These are phyloP conservation scores for Dendrobium catenatum DNA, from an alignment of 106 monocot genomes.

Conservation along the genomic window DNA sequence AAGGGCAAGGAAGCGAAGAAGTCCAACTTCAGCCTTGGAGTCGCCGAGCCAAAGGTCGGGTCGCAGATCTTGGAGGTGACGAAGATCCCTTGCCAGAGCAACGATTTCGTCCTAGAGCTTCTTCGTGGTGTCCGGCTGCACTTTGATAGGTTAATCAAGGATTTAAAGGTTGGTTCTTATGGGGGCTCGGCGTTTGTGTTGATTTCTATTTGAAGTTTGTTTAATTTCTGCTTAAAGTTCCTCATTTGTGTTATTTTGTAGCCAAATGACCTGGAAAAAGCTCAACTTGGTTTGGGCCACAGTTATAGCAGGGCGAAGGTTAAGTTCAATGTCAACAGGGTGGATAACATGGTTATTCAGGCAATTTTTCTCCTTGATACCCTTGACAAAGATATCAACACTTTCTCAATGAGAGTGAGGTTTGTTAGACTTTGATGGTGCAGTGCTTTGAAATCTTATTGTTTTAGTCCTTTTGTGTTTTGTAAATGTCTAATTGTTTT, in stretches of 20 bases:
- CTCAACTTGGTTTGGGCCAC: constrained; percentile 67
- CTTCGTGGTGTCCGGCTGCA: constrained; percentile 81
- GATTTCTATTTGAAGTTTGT: background rate
- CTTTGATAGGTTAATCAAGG: constrained; percentile 74
- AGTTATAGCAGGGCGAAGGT: constrained; percentile 50
- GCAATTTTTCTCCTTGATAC: constrained; percentile 92
- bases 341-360: constrained; percentile 99
- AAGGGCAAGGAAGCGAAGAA: constrained; percentile 72
- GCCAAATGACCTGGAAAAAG: constrained; percentile 80
- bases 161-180: constrained; percentile 59
- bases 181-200: background rate
- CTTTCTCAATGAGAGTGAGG: constrained; percentile 99
- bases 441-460: background rate
- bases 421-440: constrained; percentile 18
- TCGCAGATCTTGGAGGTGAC: constrained; percentile 75
- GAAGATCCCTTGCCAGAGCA: constrained; percentile 82
- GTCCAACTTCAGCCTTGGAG: constrained; percentile 73
- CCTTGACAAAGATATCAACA: constrained; percentile 88
- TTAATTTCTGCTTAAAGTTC: background rate
- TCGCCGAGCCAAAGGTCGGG: constrained; percentile 80
- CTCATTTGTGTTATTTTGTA: constrained; percentile 8
- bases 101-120: constrained; percentile 75
- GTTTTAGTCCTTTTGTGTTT: background rate
- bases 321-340: constrained; percentile 95
- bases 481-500: background rate